Conservation (phyloP, 768 basidiomycete genomes). For the Strobilomyces echinocephalus region DNA sequence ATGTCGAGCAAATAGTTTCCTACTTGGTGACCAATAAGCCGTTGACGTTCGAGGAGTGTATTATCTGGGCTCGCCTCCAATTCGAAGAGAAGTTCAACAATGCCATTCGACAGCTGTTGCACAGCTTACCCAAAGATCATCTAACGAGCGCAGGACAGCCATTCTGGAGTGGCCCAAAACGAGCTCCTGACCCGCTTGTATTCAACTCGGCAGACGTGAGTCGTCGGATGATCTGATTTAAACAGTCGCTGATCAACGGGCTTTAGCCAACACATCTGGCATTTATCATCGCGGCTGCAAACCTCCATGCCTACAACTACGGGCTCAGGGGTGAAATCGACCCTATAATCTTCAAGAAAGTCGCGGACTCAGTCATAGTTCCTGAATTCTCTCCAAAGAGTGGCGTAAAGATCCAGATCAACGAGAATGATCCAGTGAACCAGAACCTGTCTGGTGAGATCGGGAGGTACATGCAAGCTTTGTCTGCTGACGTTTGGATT, state of each 20-base stretch:
- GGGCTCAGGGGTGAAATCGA: conserved; percentile 89
- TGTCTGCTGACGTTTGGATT: conserved; percentile 4
- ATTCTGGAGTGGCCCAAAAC: conserved; percentile 99
- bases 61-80: conserved; percentile 91
- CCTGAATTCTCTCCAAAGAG: conserved; percentile 92
- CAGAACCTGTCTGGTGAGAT: conserved; percentile 36
- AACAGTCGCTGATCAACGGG: conserved; percentile 10
- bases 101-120: conserved; percentile 86
- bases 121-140: conserved; percentile 92
- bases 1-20: conserved; percentile 81
- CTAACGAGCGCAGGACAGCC: conserved; percentile 88
- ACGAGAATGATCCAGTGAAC: conserved; percentile 83
- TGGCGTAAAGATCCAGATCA: conserved; percentile 90
- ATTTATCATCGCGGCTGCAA: conserved; percentile 90
- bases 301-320: conserved; percentile 97
- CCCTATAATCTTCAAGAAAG: conserved; percentile 71
- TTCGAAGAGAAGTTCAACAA: conserved; percentile 95
- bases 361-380: conserved; percentile 77
- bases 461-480: not conserved
- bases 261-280: conserved; percentile 75
- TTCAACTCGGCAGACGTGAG: conserved; percentile 87
- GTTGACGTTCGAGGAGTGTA: conserved; percentile 94
- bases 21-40: conserved; percentile 92
- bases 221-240: conserved; percentile 7
- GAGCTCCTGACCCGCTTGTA: conserved; percentile 85